Evolutionary conservation across 495 filamentous ascomycete genomes (phyloP).

Genomic region (Extremus antarcticus): DNA sequence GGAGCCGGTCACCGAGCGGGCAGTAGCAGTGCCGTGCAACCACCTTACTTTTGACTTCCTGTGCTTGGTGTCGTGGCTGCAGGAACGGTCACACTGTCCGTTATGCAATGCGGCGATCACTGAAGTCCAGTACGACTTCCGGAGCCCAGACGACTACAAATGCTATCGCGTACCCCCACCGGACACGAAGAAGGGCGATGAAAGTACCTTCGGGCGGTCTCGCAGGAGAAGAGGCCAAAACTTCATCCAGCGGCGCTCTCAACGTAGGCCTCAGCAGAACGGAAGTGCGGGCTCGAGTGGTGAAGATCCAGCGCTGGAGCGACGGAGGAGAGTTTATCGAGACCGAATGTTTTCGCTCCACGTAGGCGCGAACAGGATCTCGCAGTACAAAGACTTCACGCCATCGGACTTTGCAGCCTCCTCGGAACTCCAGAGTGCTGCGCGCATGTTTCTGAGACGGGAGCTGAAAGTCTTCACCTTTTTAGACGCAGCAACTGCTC

Average conservation of each 20-base stretch:
- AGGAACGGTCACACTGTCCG: constrained; percentile 62
- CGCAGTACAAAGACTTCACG: constrained; percentile 65
- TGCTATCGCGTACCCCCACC: constrained; percentile 35
- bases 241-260: not conserved
- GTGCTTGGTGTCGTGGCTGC: constrained; percentile 73
- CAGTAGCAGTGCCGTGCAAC: constrained; percentile 59
- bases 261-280: not conserved
- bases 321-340: constrained; percentile 65
- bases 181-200: not conserved
- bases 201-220: not conserved
- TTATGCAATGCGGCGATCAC: constrained; percentile 60
- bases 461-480: constrained; percentile 84
- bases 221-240: not conserved
- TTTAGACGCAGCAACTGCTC: constrained; percentile 36
- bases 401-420: constrained; percentile 53
- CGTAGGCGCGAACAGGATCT: constrained; percentile 72
- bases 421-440: constrained; percentile 62
- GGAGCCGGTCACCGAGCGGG: constrained; percentile 59
- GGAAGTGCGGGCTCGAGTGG: not conserved
- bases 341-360: constrained; percentile 69
- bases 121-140: constrained; percentile 57
- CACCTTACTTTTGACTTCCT: constrained; percentile 77
- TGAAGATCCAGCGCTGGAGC: constrained; percentile 48
- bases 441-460: constrained; percentile 77
- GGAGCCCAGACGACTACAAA: constrained; percentile 42